Evolutionary conservation across 2,329 filamentous ascomycete genomes (phyloP).

Genomic region (Coleophoma crateriformis): DNA sequence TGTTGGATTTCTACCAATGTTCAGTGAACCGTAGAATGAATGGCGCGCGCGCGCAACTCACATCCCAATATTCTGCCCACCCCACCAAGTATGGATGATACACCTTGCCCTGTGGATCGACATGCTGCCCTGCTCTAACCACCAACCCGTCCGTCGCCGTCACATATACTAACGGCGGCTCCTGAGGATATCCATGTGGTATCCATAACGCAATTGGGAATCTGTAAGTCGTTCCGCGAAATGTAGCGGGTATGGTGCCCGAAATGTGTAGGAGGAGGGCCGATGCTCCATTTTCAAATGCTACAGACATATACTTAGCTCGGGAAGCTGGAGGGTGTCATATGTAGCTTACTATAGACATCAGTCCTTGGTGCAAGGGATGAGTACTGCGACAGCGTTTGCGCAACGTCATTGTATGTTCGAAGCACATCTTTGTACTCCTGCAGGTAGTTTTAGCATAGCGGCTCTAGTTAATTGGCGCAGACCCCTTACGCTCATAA

Average conservation of each 20-base stretch:
- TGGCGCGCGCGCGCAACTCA: slow-evolving; percentile 39
- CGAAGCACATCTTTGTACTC: slow-evolving; percentile 92
- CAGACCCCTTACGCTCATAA: slow-evolving; percentile 59
- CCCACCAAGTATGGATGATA: slow-evolving; percentile 94
- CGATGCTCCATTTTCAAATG: slow-evolving; percentile 82
- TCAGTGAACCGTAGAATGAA: too few species aligned
- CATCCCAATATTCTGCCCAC: slow-evolving; percentile 88
- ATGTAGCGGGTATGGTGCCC: slow-evolving; percentile 86
- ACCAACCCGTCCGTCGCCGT: slow-evolving; percentile 84
- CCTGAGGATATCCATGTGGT: slow-evolving; percentile 81
- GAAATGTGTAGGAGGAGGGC: slow-evolving; percentile 80
- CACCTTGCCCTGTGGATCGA: slow-evolving; percentile 85
- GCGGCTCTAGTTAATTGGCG: not conserved
- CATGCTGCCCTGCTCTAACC: slow-evolving; percentile 88
- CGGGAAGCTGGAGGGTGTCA: not conserved
- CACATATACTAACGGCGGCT: slow-evolving; percentile 83
- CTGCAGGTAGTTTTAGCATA: slow-evolving; percentile 38
- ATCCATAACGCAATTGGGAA: slow-evolving; percentile 94
- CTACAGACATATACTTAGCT: slow-evolving; percentile 38
- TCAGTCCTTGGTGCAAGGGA: slow-evolving; percentile 83
- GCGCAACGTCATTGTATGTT: slow-evolving; percentile 86
- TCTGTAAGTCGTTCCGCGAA: slow-evolving; percentile 82
- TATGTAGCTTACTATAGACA: slow-evolving; percentile 71
- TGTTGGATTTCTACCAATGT: slow-evolving; percentile 63
- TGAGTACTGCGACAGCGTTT: slow-evolving; percentile 72